Percentiles rank a stretch among this genome's conserved stretches.
phyloP scores from a whole-genome alignment of 2,329 filamentous ascomycete genomes.

The Aspergillus hiratsukae region DNA sequence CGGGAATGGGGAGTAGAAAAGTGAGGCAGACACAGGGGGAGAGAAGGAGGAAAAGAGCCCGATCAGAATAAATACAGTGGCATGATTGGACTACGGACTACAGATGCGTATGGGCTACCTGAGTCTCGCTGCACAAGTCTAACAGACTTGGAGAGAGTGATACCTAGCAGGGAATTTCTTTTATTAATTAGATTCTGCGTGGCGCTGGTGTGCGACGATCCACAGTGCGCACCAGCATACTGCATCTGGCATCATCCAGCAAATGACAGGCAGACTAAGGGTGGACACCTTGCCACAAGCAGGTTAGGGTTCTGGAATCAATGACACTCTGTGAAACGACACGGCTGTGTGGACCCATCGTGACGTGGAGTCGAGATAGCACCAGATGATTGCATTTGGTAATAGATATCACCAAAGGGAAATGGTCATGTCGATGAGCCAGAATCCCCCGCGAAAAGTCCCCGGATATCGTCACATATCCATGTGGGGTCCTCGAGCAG shows the following conservation, averaged over 20 bases:
- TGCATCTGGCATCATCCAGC: not conserved
- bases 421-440: not conserved
- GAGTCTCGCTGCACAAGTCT: not conserved
- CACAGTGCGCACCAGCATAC: not conserved
- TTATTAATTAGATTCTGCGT: slow-evolving; percentile 6
- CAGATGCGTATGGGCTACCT: not conserved
- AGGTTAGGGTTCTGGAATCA: not conserved
- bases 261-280: not conserved
- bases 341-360: not conserved
- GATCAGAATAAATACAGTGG: not conserved
- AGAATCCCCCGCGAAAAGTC: not conserved
- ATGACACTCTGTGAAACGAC: not conserved
- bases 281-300: not conserved
- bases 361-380: not conserved
- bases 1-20: not conserved
- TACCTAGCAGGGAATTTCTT: slow-evolving; percentile 1
- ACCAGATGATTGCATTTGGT: not conserved
- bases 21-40: not conserved
- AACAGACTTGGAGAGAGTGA: not conserved
- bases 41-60: not conserved
- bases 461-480: not conserved
- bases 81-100: not conserved
- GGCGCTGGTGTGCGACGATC: not conserved
- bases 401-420: not conserved
- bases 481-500: not conserved